Conservation (phyloP, 2,329 filamentous ascomycete genomes). For the Plenodomus lindquistii region DNA sequence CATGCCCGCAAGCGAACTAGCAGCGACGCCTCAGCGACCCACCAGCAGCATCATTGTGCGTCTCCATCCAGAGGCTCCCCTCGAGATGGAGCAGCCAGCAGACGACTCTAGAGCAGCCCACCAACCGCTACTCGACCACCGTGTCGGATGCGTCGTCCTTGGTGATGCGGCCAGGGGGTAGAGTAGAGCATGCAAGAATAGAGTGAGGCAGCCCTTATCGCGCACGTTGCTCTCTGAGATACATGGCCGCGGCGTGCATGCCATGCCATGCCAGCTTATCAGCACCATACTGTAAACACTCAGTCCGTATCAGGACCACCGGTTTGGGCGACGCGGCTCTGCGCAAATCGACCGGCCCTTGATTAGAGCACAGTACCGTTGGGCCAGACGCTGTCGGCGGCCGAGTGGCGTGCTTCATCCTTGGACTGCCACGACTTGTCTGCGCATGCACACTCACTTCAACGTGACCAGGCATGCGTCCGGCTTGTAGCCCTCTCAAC, state of each 20-base stretch:
- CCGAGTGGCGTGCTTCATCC: background rate
- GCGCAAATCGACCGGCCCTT: background rate
- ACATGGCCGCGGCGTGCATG: background rate
- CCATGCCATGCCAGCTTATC: background rate
- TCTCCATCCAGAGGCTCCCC: constrained; percentile 16
- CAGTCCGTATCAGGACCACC: background rate
- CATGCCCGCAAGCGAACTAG: constrained; percentile 16
- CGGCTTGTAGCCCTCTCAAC: no score
- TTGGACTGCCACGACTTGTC: background rate
- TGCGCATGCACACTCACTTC: background rate
- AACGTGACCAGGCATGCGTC: background rate
- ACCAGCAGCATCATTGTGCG: constrained; percentile 25
- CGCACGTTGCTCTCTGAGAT: background rate
- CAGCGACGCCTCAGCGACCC: constrained; percentile 6
- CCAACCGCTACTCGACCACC: constrained; percentile 13
- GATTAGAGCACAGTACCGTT: background rate
- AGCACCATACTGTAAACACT: background rate
- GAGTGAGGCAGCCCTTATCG: background rate
- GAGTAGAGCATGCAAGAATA: background rate
- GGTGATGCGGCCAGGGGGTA: background rate
- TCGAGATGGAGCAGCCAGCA: constrained; percentile 30
- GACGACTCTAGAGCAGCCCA: constrained; percentile 7
- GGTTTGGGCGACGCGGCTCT: background rate
- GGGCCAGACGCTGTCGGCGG: background rate
- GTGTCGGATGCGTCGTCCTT: constrained; percentile 9